Conservation (phyloP, 148 eudicot species). For the Chenopodium quinoa region DNA sequence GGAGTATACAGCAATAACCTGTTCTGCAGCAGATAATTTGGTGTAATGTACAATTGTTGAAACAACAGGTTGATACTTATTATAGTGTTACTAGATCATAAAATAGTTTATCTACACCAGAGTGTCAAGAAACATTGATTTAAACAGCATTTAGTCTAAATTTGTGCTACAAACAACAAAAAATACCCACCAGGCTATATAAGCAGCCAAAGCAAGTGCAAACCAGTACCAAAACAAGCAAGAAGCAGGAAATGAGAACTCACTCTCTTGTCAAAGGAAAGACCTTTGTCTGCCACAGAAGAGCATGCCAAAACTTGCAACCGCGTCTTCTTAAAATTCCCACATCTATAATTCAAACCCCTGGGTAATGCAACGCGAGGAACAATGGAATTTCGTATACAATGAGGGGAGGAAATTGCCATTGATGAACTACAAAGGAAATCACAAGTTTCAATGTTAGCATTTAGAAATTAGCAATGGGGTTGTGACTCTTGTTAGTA, state of each 20-base stretch:
- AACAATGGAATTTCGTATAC: slow-evolving; percentile 13
- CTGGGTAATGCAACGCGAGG: slow-evolving; percentile 10
- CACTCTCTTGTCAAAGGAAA: slow-evolving; percentile 25
- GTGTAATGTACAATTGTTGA: neutral
- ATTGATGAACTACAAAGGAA: slow-evolving; percentile 16
- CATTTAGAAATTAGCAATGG: no score
- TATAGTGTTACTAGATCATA: neutral
- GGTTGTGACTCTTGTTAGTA: neutral
- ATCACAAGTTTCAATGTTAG: neutral
- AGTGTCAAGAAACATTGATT: neutral
- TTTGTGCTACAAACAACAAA: neutral
- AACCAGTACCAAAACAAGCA: neutral
- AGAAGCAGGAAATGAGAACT: neutral
- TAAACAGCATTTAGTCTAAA: neutral
- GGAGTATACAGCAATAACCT: neutral
- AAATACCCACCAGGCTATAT: no score
- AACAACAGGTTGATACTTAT: neutral
- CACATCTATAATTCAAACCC: neutral
- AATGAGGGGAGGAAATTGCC: slow-evolving; percentile 17
- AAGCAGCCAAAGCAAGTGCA: neutral
- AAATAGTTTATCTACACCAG: neutral
- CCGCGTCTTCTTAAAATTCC: slow-evolving; percentile 15
- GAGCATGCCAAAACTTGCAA: slow-evolving; percentile 34
- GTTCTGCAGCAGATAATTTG: neutral
- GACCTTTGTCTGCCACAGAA: slow-evolving; percentile 15